phyloP scores from a whole-genome alignment of 306 rosid genomes.

The Phaseolus lunatus region DNA sequence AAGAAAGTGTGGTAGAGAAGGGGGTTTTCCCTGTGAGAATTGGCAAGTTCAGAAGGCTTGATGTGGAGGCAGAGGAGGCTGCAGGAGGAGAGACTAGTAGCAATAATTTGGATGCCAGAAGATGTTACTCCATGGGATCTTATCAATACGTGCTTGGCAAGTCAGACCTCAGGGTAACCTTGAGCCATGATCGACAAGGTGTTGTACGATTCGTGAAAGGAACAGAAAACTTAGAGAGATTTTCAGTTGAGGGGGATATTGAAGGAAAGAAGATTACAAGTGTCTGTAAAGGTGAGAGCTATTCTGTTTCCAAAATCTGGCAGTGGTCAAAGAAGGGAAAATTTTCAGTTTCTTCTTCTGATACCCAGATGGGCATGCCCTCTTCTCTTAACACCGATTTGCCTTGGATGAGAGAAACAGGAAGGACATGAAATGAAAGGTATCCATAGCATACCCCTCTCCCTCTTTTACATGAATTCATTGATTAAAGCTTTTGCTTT shows the following conservation, averaged over 20 bases:
- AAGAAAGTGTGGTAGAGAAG: slow-evolving; percentile 67
- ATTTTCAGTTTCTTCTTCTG: slow-evolving; percentile 61
- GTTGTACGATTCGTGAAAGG: slow-evolving; percentile 41
- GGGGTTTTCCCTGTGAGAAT: slow-evolving; percentile 79
- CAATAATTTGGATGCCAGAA: slow-evolving; percentile 82
- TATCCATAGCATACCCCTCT: slow-evolving; percentile 27
- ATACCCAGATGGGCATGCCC: slow-evolving; percentile 62
- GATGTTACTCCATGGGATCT: slow-evolving; percentile 89
- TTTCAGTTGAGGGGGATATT: slow-evolving; percentile 53
- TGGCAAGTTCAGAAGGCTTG: slow-evolving; percentile 73
- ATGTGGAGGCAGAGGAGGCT: slow-evolving; percentile 53
- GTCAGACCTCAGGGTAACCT: slow-evolving; percentile 64
- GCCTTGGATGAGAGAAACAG: slow-evolving; percentile 74
- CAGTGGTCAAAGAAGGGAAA: slow-evolving; percentile 81
- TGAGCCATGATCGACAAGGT: slow-evolving; percentile 48
- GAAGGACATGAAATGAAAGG: slow-evolving; percentile 57
- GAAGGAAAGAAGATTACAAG: slow-evolving; percentile 78
- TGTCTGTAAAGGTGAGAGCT: slow-evolving; percentile 81
- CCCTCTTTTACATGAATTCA: not conserved
- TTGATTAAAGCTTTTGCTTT: not conserved
- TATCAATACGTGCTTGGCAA: slow-evolving; percentile 78
- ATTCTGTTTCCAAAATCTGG: slow-evolving; percentile 87
- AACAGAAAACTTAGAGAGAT: slow-evolving; percentile 46
- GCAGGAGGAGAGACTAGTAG: slow-evolving; percentile 80
- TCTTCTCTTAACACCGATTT: slow-evolving; percentile 67